A percentile compares a stretch with the other conserved stretches of the same genome.
Evolutionary conservation across 805 yeast genomes (phyloP).

Genomic region (Torulaspora maleeae): DNA sequence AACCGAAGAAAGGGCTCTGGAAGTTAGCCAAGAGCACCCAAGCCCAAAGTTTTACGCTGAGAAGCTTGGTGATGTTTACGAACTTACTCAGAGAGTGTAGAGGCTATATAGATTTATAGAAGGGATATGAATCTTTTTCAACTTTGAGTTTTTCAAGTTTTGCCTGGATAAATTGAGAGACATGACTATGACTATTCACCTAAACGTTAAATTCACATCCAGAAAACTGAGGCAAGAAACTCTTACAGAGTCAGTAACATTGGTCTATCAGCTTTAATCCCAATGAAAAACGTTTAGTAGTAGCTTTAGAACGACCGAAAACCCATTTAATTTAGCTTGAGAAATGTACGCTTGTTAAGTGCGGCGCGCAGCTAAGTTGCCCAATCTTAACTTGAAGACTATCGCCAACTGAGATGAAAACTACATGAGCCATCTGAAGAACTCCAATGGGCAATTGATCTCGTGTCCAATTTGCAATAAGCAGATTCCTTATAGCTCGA

Average conservation of each 20-base stretch:
- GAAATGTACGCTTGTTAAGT: too few relatives aligned
- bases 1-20: conserved; percentile 55
- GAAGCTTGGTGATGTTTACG: conserved; percentile 73
- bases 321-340: too few relatives aligned
- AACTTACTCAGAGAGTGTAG: conserved; percentile 25
- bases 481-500: conserved; percentile 23
- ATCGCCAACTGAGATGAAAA: not conserved
- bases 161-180: too few relatives aligned
- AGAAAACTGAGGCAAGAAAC: too few relatives aligned
- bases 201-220: too few relatives aligned
- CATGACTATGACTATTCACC: too few relatives aligned
- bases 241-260: too few relatives aligned
- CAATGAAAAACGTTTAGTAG: too few relatives aligned
- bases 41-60: conserved; percentile 66
- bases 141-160: not conserved
- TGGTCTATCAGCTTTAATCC: too few relatives aligned
- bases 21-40: conserved; percentile 32
- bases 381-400: not conserved
- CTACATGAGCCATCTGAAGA: conserved; percentile 7
- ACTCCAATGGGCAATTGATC: conserved; percentile 22
- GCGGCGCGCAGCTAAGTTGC: not conserved
- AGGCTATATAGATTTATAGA: not conserved
- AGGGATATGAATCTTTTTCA: not conserved
- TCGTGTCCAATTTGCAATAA: conserved; percentile 33
- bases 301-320: too few relatives aligned